These are phyloP conservation scores for Euphorbia peplus DNA, from an alignment of 345 rosid species.

Conservation along the genomic window DNA sequence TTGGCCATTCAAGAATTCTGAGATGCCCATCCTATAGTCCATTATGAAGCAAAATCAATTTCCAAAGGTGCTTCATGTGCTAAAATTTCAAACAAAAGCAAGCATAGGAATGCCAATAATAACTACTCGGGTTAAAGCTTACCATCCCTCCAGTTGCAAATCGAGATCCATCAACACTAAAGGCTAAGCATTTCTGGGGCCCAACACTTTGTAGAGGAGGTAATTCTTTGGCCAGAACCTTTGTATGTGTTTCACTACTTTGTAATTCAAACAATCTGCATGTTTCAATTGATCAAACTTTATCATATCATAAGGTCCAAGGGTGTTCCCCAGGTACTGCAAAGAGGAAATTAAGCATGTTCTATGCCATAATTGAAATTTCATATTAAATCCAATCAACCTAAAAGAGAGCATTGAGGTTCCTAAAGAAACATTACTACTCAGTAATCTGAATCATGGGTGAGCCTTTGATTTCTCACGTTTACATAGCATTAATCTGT, in stretches of 20 bases:
- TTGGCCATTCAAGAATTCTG: slow-evolving; percentile 90
- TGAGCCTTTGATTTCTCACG: not conserved
- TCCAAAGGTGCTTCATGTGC: not conserved
- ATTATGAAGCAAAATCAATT: slow-evolving; percentile 12
- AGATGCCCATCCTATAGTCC: slow-evolving; percentile 76
- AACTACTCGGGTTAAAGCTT: slow-evolving; percentile 26
- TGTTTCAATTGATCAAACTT: slow-evolving; percentile 9
- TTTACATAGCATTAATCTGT: not conserved
- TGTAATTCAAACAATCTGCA: slow-evolving; percentile 74
- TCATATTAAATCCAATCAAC: not conserved
- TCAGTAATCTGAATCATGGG: not conserved
- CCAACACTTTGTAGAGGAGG: slow-evolving; percentile 64
- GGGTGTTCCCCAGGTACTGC: not conserved
- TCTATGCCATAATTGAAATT: not conserved
- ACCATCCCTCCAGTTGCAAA: slow-evolving; percentile 89
- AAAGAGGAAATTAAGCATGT: not conserved
- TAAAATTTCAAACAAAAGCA: not conserved
- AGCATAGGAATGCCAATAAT: not conserved
- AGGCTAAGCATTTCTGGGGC: slow-evolving; percentile 72
- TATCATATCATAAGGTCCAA: not conserved
- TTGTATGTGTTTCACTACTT: slow-evolving; percentile 42
- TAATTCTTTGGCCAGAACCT: slow-evolving; percentile 52
- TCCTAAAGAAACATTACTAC: not conserved
- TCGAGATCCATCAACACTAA: slow-evolving; percentile 88
- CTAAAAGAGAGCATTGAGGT: not conserved